These are phyloP conservation scores for Parasarocladium wereldwijsianum DNA, from an alignment of 2,329 filamentous ascomycete genomes.

Conservation along the genomic window DNA sequence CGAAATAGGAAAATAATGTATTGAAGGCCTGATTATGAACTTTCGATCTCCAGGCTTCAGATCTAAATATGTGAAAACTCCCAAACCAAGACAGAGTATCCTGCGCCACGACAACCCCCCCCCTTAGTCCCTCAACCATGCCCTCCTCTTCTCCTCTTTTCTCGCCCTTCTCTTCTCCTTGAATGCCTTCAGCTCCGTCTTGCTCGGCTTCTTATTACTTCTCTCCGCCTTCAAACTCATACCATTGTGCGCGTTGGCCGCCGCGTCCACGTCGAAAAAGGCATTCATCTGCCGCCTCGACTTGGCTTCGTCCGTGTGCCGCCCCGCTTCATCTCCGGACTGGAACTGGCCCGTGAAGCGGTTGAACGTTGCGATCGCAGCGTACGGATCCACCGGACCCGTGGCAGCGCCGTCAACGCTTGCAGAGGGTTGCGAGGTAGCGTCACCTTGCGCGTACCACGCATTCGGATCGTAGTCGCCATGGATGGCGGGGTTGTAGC, in stretches of 20 bases:
- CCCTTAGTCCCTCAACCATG: constrained; percentile 71
- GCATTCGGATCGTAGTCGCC: constrained; percentile 92
- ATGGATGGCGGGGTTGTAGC: constrained; percentile 93
- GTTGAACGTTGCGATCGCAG: constrained; percentile 68
- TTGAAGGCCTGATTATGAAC: too few relatives aligned
- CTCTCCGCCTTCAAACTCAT: constrained; percentile 84
- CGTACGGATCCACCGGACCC: constrained; percentile 37
- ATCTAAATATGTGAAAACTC: too few relatives aligned
- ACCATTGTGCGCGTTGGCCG: constrained; percentile 81
- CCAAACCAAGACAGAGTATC: constrained; percentile 1
- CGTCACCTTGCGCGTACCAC: constrained; percentile 64
- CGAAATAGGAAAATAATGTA: constrained; percentile 1
- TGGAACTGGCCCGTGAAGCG: constrained; percentile 82
- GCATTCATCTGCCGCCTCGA: constrained; percentile 78
- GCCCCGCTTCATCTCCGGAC: constrained; percentile 50
- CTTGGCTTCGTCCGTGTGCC: constrained; percentile 79
- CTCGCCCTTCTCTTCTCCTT: constrained; percentile 77
- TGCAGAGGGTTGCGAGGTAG: not conserved
- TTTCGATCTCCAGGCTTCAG: too few relatives aligned
- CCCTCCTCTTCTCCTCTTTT: constrained; percentile 88
- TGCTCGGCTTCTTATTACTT: constrained; percentile 67
- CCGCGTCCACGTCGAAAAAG: constrained; percentile 91
- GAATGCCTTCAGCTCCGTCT: constrained; percentile 78
- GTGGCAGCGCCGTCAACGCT: constrained; percentile 8
- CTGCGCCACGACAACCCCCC: too few relatives aligned